Evolutionary conservation across 2,329 filamentous ascomycete species (phyloP).

Genomic region (Sporothrix pallida): DNA sequence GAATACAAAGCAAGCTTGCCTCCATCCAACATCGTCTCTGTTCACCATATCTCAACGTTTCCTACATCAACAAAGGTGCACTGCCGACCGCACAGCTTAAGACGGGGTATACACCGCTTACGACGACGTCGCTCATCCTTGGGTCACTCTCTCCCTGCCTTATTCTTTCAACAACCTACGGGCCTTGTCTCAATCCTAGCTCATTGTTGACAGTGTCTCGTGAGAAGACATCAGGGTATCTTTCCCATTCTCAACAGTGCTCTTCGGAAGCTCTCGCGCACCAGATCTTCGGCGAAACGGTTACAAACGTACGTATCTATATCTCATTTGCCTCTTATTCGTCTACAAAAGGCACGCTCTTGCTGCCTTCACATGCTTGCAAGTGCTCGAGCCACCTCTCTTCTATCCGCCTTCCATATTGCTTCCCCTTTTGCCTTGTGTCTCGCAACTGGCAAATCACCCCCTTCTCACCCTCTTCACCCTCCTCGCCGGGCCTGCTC

Average conservation of each 20-base stretch:
- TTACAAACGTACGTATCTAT: not conserved
- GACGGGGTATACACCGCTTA: too few relatives aligned
- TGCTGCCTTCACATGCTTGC: not conserved
- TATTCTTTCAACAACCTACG: too few relatives aligned
- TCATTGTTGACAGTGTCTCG: too few relatives aligned
- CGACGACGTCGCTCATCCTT: too few relatives aligned
- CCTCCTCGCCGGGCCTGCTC: slow-evolving; percentile 15
- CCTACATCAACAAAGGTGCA: not conserved
- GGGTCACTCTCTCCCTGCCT: too few relatives aligned
- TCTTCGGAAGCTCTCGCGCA: too few relatives aligned
- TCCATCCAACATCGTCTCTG: slow-evolving; percentile 9
- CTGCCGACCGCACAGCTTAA: too few relatives aligned
- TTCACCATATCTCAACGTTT: not conserved
- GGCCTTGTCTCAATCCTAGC: too few relatives aligned
- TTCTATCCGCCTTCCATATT: slow-evolving; percentile 19
- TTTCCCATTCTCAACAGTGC: too few relatives aligned
- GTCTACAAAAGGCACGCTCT: not conserved
- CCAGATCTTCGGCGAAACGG: too few relatives aligned
- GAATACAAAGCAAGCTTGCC: slow-evolving; percentile 9
- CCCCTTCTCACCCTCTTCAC: not conserved
- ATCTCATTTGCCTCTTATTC: not conserved
- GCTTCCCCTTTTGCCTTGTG: not conserved
- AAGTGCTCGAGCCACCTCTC: slow-evolving; percentile 18
- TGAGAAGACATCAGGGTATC: too few relatives aligned
- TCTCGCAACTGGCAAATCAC: not conserved